phyloP scores from a whole-genome alignment of 345 rosid species.

The Gossypium herbaceum region DNA sequence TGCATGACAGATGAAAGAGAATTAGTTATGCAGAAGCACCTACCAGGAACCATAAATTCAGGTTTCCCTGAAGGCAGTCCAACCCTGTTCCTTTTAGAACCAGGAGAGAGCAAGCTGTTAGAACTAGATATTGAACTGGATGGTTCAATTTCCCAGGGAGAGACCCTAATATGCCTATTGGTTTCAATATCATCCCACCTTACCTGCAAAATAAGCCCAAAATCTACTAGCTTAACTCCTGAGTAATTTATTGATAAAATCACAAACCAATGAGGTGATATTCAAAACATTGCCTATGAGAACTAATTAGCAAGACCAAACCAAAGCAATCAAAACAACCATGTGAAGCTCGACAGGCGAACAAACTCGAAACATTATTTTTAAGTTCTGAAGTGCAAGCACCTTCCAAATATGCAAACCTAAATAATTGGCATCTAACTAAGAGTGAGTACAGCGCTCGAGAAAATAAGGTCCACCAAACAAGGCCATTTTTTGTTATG shows the following conservation, averaged over 20 bases:
- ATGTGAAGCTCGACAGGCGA: not conserved
- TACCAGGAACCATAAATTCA: conserved; percentile 73
- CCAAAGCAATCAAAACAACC: conserved; percentile 2
- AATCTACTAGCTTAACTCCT: not conserved
- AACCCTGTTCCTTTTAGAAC: conserved; percentile 78
- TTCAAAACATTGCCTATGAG: not conserved
- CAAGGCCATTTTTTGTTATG: not conserved
- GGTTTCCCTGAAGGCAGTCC: conserved; percentile 62
- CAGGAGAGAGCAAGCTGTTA: conserved; percentile 47
- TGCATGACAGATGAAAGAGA: not conserved
- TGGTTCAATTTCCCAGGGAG: conserved; percentile 95
- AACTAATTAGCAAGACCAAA: conserved; percentile 28
- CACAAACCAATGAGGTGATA: not conserved
- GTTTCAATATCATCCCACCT: conserved; percentile 79
- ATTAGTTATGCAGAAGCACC: conserved; percentile 11
- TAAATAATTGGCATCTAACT: not conserved
- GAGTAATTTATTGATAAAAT: not conserved
- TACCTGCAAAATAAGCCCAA: conserved; percentile 43
- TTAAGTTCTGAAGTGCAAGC: not conserved
- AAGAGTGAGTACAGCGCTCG: too few species aligned
- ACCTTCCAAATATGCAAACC: not conserved
- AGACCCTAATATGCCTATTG: conserved; percentile 66
- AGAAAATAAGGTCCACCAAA: not conserved
- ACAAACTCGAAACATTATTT: not conserved
- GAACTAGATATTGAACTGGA: conserved; percentile 55